Evolutionary conservation across 176 grass and related monocot genomes (phyloP).

Genomic region (Avena eriantha): DNA sequence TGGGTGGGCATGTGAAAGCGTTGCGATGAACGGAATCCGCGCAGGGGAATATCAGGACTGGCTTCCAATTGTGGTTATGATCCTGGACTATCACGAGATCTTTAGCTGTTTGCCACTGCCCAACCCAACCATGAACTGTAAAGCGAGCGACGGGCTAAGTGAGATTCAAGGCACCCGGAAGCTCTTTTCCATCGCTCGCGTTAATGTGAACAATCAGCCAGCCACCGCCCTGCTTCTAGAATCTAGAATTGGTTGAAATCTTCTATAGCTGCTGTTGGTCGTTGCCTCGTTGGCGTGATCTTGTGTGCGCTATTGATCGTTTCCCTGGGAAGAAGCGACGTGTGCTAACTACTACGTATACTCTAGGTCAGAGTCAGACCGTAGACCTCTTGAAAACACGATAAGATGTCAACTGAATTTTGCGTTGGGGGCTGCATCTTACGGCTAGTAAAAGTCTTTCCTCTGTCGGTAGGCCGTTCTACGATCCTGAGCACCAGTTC

Average conservation of each 20-base stretch:
- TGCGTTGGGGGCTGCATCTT: conserved; percentile 4
- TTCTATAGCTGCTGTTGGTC: not conserved
- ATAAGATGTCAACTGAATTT: conserved; percentile 11
- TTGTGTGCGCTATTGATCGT: not conserved
- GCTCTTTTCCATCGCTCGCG: not conserved
- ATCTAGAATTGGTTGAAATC: not conserved
- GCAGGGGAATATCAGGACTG: not conserved
- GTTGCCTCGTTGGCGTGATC: not conserved
- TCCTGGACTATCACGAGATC: not conserved
- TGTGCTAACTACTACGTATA: not conserved
- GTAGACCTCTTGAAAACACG: conserved; percentile 18
- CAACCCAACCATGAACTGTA: conserved; percentile 27
- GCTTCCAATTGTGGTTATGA: not conserved
- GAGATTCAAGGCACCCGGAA: not conserved
- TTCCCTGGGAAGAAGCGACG: not conserved
- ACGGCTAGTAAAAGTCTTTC: not conserved
- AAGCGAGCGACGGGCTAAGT: not conserved
- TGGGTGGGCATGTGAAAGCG: conserved; percentile 30
- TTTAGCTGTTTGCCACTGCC: not conserved
- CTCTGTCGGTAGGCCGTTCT: conserved; percentile 5
- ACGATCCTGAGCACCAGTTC: not conserved
- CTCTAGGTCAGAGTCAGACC: conserved; percentile 45
- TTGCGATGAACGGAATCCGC: conserved; percentile 5
- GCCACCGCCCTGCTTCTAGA: not conserved
- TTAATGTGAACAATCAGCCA: conserved; percentile 31